Evolutionary conservation across 1,139 yeast species (phyloP).

Genomic region (Blastobotrys aristatus): DNA sequence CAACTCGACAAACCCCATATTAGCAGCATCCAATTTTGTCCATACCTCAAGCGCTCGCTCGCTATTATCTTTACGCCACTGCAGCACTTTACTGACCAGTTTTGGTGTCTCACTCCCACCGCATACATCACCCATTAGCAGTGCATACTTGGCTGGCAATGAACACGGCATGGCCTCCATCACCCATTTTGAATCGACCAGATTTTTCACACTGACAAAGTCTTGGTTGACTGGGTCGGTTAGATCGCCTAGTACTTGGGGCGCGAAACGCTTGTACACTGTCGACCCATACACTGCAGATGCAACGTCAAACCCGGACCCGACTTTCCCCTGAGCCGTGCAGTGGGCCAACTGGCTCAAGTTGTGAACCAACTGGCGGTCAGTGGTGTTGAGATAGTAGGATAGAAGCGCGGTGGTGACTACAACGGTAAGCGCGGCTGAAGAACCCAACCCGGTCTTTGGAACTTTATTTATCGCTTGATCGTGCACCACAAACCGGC

Average conservation of each 20-base stretch:
- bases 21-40: conserved; percentile 51
- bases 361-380: conserved; percentile 52
- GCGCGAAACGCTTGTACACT: conserved; percentile 62
- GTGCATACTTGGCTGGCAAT: conserved; percentile 60
- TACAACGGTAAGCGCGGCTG: conserved; percentile 88
- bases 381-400: conserved; percentile 36
- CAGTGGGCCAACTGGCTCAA: conserved; percentile 88
- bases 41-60: conserved; percentile 50
- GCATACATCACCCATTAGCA: conserved; percentile 88
- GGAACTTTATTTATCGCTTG: conserved; percentile 65
- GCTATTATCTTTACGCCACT: conserved; percentile 59
- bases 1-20: conserved; percentile 49
- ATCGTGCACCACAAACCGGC: conserved; percentile 55
- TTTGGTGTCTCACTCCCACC: conserved; percentile 95
- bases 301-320: conserved; percentile 96
- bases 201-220: conserved; percentile 27
- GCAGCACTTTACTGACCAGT: conserved; percentile 67
- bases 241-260: conserved; percentile 21
- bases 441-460: conserved; percentile 93
- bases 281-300: conserved; percentile 92
- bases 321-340: conserved; percentile 88
- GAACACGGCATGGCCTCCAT: conserved; percentile 49
- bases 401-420: conserved; percentile 65
- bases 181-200: conserved; percentile 54
- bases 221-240: conserved; percentile 10